Percentiles rank a stretch among this genome's conserved stretches.
phyloP scores from a whole-genome alignment of 2,329 filamentous ascomycete genomes.

The Neocatenulostroma microsporum region DNA sequence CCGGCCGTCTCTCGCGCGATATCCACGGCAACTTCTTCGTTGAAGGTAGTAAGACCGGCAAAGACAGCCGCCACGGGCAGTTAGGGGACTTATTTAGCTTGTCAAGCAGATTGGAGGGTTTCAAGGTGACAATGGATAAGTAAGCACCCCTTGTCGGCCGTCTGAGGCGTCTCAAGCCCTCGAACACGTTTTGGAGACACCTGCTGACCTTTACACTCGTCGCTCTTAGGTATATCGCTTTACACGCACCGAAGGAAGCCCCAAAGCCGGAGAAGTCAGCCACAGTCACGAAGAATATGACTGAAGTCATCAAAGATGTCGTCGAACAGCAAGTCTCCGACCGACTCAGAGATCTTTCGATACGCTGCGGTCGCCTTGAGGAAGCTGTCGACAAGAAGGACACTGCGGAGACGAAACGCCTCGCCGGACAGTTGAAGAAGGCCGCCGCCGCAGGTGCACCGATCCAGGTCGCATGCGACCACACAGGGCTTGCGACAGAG shows the following conservation, averaged over 20 bases:
- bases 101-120: background rate
- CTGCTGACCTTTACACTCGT: too few species aligned
- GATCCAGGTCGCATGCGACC: too few species aligned
- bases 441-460: too few species aligned
- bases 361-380: conserved; percentile 3
- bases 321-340: background rate
- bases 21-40: conserved; percentile 7
- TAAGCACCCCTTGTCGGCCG: too few species aligned
- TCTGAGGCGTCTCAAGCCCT: too few species aligned
- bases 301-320: background rate
- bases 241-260: conserved; percentile 4
- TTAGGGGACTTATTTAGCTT: background rate
- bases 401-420: conserved; percentile 1
- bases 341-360: background rate
- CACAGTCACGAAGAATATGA: conserved; percentile 2
- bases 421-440: too few species aligned
- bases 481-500: too few species aligned
- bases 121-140: conserved; percentile 1
- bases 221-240: conserved; percentile 2
- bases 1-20: conserved; percentile 2
- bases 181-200: too few species aligned
- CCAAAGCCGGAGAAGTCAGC: background rate
- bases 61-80: conserved; percentile 2
- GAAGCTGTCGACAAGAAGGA: background rate
- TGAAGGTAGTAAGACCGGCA: conserved; percentile 4